A percentile compares a stretch with the other conserved stretches of the same genome.
Evolutionary conservation across 78 protist species (phyloP).

Genomic region (Capsaspora owczarzaki): DNA sequence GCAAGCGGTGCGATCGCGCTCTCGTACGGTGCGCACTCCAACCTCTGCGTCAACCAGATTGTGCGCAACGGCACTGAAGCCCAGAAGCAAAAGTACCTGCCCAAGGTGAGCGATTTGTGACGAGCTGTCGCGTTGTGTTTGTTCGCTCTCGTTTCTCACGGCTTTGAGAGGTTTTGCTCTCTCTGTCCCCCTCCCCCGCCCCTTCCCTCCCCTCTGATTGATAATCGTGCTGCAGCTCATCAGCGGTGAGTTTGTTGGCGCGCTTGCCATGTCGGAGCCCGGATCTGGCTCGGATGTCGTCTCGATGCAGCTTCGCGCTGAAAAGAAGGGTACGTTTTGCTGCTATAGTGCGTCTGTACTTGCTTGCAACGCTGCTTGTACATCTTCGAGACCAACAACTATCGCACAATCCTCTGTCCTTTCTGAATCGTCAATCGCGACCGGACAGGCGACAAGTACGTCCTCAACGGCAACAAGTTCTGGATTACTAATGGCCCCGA

Average conservation of each 20-base stretch:
- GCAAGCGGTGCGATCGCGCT: slow-evolving; percentile 74
- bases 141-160: neutral
- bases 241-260: slow-evolving; percentile 87
- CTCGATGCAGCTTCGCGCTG: slow-evolving; percentile 68
- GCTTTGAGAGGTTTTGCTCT: neutral
- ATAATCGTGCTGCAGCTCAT: slow-evolving; percentile 52
- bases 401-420: no score
- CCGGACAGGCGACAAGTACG: slow-evolving; percentile 54
- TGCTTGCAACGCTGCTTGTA: no score
- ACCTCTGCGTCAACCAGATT: slow-evolving; percentile 84
- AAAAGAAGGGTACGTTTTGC: slow-evolving; percentile 43
- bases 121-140: neutral
- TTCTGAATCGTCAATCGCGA: no score
- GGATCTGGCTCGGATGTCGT: slow-evolving; percentile 89
- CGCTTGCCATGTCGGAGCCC: slow-evolving; percentile 90
- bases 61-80: slow-evolving; percentile 75
- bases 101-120: slow-evolving; percentile 16
- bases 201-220: neutral
- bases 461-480: slow-evolving; percentile 79
- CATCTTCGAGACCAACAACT: no score
- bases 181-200: neutral
- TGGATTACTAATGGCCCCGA: slow-evolving; percentile 89
- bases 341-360: no score
- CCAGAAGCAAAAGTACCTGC: slow-evolving; percentile 70
- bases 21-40: slow-evolving; percentile 86